A percentile compares a stretch with the other conserved stretches of the same genome.
These are phyloP conservation scores for Elsinoe batatas DNA, from an alignment of 2,329 filamentous ascomycete genomes.

Conservation along the genomic window DNA sequence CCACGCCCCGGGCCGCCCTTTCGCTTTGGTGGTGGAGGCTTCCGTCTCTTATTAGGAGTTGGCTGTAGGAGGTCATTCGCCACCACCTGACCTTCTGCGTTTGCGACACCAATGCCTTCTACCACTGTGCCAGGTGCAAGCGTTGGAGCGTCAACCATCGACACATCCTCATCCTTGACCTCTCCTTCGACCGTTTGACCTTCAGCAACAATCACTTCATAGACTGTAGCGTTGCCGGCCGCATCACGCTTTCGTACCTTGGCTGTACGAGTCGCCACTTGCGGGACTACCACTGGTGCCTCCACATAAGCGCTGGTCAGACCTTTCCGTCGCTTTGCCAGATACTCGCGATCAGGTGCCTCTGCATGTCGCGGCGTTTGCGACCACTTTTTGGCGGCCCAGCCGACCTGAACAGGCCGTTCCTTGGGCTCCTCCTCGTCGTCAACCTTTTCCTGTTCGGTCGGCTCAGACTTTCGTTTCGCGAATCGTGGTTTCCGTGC, in stretches of 20 bases:
- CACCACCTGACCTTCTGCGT: constrained; percentile 51
- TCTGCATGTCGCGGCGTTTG: constrained; percentile 48
- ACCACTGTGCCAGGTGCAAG: constrained; percentile 47
- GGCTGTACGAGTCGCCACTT: constrained; percentile 55
- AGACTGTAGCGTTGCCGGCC: constrained; percentile 70
- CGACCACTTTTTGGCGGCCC: constrained; percentile 49
- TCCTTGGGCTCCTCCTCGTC: constrained; percentile 25
- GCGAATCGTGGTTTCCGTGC: constrained; percentile 68
- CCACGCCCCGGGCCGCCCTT: constrained; percentile 68
- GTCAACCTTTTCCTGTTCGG: constrained; percentile 50
- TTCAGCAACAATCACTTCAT: constrained; percentile 71
- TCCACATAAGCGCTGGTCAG: constrained; percentile 43
- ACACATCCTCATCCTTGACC: constrained; percentile 51
- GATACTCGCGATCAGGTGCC: constrained; percentile 50
- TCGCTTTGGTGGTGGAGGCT: constrained; percentile 69
- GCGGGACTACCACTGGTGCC: constrained; percentile 13
- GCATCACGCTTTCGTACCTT: constrained; percentile 71
- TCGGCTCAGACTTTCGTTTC: constrained; percentile 56
- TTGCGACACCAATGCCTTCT: constrained; percentile 50
- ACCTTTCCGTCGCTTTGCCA: constrained; percentile 52
- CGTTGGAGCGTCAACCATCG: constrained; percentile 34
- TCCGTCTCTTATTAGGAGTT: constrained; percentile 51
- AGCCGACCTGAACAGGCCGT: constrained; percentile 32
- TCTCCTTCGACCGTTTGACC: constrained; percentile 75
- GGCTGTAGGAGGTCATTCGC: constrained; percentile 36